Evolutionary conservation across 78 protist species (phyloP), one percentile per base, ranked within the genome.

Genomic region (Protostelium mycophagum): DNA sequence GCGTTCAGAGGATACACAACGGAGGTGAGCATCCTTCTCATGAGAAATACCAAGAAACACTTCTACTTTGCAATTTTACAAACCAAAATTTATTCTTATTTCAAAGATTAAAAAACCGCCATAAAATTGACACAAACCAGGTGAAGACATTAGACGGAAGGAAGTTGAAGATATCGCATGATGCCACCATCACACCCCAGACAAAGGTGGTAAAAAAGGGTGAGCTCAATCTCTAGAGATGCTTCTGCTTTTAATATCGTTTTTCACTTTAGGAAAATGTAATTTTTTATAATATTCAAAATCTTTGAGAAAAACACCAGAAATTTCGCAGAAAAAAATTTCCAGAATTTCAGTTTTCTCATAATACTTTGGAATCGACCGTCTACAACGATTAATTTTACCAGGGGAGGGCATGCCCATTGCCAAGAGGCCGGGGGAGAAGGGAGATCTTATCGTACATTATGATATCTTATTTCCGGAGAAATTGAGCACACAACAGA

Each of bases 371-470:
- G n/a, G n/a, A n/a, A n/a, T n/a, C n/a, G n/a, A n/a, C n/a, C n/a
- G n/a, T n/a, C n/a, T n/a, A n/a, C 73, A 51, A 16, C 5, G 31
- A 51, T 51, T 51, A 16, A 51, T 0, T 51, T 5, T 23, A 23
- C 16, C 73, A 51, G 84, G 51, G 5, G 91, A 87, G 85, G 95
- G 95, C 1, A 93, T 93, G 95, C 92, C 95, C 73, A 38, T 88
- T 29, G 0, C 88, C 37, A 85, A 88, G 87, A 31, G 63, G n/a
- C 39, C 90, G 0, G 85, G 86, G 31, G 29, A 0, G 73, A 63
- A 39, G 34, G 95, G 95, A 36, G 39, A 93, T 37, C 91, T 93
- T 31, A 34, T 85, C 39, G 28, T 93, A 38, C 25, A 38, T 63
- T 93, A 90, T 5, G 35, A 86, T 5, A 36, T 86, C 25, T 1